Percentiles rank a stretch among this genome's conserved stretches.
phyloP scores from a whole-genome alignment of 2,329 filamentous ascomycete genomes.

The Drechslera avenae region DNA sequence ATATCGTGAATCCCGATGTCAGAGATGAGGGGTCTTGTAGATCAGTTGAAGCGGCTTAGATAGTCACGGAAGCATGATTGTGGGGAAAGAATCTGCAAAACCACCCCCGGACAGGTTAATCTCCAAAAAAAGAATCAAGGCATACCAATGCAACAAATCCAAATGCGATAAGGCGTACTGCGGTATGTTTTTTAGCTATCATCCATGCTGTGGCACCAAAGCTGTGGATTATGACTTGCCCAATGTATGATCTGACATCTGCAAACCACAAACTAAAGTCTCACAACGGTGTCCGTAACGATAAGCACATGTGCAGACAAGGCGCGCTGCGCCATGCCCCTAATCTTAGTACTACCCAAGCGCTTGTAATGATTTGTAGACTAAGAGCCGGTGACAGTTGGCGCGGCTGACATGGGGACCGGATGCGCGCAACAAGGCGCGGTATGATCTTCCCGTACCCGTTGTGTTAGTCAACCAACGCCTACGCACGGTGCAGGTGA shows the following conservation, averaged over 20 bases:
- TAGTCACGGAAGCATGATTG: slow-evolving; percentile 11
- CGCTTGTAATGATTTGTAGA: slow-evolving; percentile 25
- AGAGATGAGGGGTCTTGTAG: not conserved
- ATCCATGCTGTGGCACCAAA: slow-evolving; percentile 1
- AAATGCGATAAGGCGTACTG: not conserved
- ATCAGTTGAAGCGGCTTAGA: not conserved
- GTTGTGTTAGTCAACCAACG: slow-evolving; percentile 5
- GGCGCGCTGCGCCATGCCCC: slow-evolving; percentile 16
- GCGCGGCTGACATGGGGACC: slow-evolving; percentile 27
- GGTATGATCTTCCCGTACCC: slow-evolving; percentile 11
- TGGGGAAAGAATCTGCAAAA: too few relatives aligned
- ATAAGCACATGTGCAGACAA: slow-evolving; percentile 19
- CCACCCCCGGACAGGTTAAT: too few relatives aligned
- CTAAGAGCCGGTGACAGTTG: slow-evolving; percentile 13
- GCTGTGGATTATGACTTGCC: slow-evolving; percentile 12
- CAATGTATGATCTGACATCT: not conserved
- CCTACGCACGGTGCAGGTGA: not conserved
- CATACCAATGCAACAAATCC: too few relatives aligned
- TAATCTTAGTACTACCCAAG: slow-evolving; percentile 22
- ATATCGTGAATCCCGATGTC: slow-evolving; percentile 1
- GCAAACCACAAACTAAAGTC: slow-evolving; percentile 6
- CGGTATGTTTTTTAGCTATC: slow-evolving; percentile 17
- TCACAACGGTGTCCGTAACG: slow-evolving; percentile 17
- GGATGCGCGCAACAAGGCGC: slow-evolving; percentile 11
- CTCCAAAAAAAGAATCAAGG: too few relatives aligned